A percentile compares a stretch with the other conserved stretches of the same genome.
Conservation (phyloP, 2,329 filamentous ascomycete genomes). For the Ascocoryne sarcoides region DNA sequence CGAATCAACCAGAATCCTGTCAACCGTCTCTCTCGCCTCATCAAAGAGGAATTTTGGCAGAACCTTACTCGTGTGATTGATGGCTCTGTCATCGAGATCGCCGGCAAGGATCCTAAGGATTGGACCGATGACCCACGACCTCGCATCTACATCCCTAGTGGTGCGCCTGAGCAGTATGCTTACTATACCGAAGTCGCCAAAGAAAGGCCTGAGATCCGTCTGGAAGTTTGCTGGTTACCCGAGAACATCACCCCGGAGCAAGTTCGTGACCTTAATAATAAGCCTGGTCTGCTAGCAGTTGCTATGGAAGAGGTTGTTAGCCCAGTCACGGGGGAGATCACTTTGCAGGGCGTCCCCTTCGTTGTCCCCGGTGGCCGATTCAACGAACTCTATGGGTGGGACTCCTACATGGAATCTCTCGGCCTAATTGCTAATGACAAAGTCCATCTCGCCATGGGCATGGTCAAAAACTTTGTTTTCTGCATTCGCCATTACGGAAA, state of each 20-base stretch:
- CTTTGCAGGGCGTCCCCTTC: constrained; percentile 75
- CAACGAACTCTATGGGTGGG: constrained; percentile 98
- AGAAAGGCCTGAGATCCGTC: constrained; percentile 70
- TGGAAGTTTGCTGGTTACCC: constrained; percentile 77
- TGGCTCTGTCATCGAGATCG: constrained; percentile 75
- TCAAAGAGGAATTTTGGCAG: constrained; percentile 88
- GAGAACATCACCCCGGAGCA: constrained; percentile 72
- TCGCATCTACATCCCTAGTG: constrained; percentile 80
- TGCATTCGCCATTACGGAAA: constrained; percentile 98
- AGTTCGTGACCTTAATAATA: constrained; percentile 74
- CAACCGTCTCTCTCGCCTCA: constrained; percentile 74
- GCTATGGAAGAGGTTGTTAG: constrained; percentile 74
- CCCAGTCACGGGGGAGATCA: constrained; percentile 57
- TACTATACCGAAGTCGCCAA: constrained; percentile 79
- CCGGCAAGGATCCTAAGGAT: constrained; percentile 86
- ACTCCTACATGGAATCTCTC: constrained; percentile 96
- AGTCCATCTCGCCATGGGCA: constrained; percentile 79
- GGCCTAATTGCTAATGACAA: constrained; percentile 80
- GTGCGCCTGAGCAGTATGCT: constrained; percentile 77
- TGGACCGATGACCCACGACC: constrained; percentile 86
- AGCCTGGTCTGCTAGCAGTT: constrained; percentile 81
- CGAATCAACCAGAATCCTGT: constrained; percentile 94
- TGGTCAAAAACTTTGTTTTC: constrained; percentile 96
- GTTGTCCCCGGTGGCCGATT: constrained; percentile 96
- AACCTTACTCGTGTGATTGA: constrained; percentile 85